Base-by-base conservation (phyloP, 768 basidiomycete species). In the Lentinus tigrinus region DNA sequence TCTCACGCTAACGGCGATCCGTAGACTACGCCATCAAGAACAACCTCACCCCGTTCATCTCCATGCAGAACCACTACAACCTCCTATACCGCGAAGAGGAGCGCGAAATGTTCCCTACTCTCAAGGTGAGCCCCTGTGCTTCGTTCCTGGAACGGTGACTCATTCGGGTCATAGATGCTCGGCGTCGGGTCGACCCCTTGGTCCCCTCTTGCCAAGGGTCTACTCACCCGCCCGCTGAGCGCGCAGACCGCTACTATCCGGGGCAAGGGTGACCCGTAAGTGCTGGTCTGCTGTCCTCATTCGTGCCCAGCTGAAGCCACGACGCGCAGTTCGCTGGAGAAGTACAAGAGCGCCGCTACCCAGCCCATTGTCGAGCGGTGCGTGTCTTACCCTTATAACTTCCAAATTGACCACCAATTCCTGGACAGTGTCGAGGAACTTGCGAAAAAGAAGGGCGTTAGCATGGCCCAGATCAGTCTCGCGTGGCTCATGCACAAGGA, bases 11-110 rank as follows among this genome's bases (percentile, higher is more conserved):
- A 24, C 26, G 3, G 21, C n/a, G 14, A 2, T 4, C 13, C 23
- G 10, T 53, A 77, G 76, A 74, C 64, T 79, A 79, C 61, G 77
- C 77, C 0, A 69, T 78, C 57, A 57, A 68, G 17, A 71, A 78
- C 64, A 69, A 68, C 19, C 64, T 74, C 26, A 82, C 81, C 7
- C 80, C 79, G 4, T 85, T 87, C 71, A 81, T 85, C 71, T 80
- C 81, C 17, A 85, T 87, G 84, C 83, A 86, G 69, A 83, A 85
- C 69, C 79, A 81, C 63, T 79, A 85, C 67, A 80, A 69, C 58
- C 72, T 83, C 9, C 49, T 82, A 39, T 85, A 86, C 63, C 78
- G 85, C 47, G 85, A 86, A 65, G 85, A 87, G 64, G 85, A 83
- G 64, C 75, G 77, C 23, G 81, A 82, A 63, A 81, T 82, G 80